These are phyloP conservation scores for Ceratobasidium theobromae DNA, from an alignment of 1,284 basidiomycete genomes.

Conservation along the genomic window DNA sequence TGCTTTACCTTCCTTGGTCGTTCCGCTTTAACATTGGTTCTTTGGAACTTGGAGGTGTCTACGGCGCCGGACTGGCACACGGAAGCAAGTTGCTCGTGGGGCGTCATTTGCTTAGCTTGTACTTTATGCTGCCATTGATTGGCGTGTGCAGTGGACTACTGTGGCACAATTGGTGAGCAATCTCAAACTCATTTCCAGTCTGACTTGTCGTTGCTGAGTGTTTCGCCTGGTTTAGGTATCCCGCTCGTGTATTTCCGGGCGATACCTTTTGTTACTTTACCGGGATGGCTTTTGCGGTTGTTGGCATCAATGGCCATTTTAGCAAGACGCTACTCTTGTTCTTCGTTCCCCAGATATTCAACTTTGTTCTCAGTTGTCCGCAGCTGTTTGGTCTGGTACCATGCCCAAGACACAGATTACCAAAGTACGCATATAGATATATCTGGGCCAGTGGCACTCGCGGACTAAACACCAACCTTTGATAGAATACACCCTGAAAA, in stretches of 20 bases:
- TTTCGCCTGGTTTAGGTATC: slow-evolving; percentile 69
- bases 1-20: slow-evolving; percentile 87
- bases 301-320: slow-evolving; percentile 95
- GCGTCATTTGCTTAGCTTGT: slow-evolving; percentile 90
- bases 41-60: slow-evolving; percentile 70
- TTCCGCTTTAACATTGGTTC: slow-evolving; percentile 69
- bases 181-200: slow-evolving; percentile 39
- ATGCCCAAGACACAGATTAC: slow-evolving; percentile 92
- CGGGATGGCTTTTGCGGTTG: slow-evolving; percentile 96
- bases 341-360: slow-evolving; percentile 98
- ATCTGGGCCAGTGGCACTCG: slow-evolving; percentile 11
- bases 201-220: no score
- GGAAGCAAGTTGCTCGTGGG: slow-evolving; percentile 87
- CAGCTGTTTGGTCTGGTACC: slow-evolving; percentile 93
- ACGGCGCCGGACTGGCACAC: slow-evolving; percentile 79
- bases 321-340: slow-evolving; percentile 96
- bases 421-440: slow-evolving; percentile 59
- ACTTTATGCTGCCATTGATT: slow-evolving; percentile 93
- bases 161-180: slow-evolving; percentile 86
- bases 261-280: slow-evolving; percentile 98
- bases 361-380: slow-evolving; percentile 92
- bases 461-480: background rate
- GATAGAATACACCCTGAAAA: slow-evolving; percentile 74
- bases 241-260: slow-evolving; percentile 90
- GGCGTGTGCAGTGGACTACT: slow-evolving; percentile 88